phyloP scores from a whole-genome alignment of 805 yeast genomes.

The Pichia manshurica region DNA sequence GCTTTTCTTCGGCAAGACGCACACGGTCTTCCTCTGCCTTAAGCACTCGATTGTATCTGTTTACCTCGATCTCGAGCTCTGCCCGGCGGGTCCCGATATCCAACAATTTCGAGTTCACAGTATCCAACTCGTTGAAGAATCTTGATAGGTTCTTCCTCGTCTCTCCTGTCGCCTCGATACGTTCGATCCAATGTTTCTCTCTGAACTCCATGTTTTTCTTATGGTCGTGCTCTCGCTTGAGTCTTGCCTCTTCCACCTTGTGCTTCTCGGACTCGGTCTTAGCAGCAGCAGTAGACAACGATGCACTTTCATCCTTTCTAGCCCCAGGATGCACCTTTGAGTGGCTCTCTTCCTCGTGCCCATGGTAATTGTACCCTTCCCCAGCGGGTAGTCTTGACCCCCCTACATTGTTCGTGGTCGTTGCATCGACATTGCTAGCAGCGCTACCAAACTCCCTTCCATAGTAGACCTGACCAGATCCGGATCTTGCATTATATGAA shows the following conservation, averaged over 20 bases:
- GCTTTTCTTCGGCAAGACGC: constrained; percentile 36
- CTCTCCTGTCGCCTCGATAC: constrained; percentile 23
- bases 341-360: too few relatives aligned
- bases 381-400: not conserved
- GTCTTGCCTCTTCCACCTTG: not conserved
- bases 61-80: constrained; percentile 26
- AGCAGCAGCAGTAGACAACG: not conserved
- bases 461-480: not conserved
- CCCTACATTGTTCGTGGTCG: too few relatives aligned
- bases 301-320: too few relatives aligned
- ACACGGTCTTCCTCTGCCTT: constrained; percentile 25
- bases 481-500: not conserved
- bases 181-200: constrained; percentile 28
- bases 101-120: constrained; percentile 18
- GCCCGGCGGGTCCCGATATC: constrained; percentile 17
- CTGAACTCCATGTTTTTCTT: constrained; percentile 9
- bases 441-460: not conserved
- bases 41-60: constrained; percentile 21
- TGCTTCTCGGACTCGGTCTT: not conserved
- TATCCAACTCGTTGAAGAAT: constrained; percentile 22
- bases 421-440: not conserved
- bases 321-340: too few relatives aligned
- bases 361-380: not conserved
- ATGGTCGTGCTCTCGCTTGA: constrained; percentile 5
- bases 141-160: constrained; percentile 14